Evolutionary conservation across 1,284 basidiomycete species (phyloP).

Genomic region (Schizophyllum commune): DNA sequence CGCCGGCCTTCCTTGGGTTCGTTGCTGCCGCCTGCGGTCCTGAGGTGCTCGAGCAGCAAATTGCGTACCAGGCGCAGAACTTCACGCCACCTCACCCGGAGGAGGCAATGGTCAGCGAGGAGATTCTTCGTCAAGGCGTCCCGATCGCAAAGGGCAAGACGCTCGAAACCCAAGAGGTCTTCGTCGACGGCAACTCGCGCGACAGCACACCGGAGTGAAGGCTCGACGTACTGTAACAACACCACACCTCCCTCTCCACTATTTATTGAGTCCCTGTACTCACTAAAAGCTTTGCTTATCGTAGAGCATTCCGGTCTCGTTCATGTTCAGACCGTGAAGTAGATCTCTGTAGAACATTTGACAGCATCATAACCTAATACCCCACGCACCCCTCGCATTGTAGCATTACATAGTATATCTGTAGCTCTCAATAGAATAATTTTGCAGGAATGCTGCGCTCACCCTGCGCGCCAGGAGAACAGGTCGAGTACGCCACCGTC

Average conservation of each 20-base stretch:
- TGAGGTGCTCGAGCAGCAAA: conserved; percentile 66
- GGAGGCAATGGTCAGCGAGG: conserved; percentile 37
- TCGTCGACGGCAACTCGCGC: not conserved
- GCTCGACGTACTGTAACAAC: not conserved
- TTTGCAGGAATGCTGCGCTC: not conserved
- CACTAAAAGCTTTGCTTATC: not conserved
- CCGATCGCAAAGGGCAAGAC: conserved; percentile 11
- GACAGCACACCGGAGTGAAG: not conserved
- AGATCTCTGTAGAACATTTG: not conserved
- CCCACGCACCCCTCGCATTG: not conserved
- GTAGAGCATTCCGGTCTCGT: not conserved
- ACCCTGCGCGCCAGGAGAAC: not conserved
- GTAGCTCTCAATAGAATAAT: not conserved
- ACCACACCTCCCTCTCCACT: not conserved
- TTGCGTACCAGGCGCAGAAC: conserved; percentile 48
- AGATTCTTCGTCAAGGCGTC: conserved; percentile 13
- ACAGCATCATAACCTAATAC: not conserved
- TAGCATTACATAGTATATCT: not conserved
- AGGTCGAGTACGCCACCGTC: not conserved
- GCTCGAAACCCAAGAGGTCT: not conserved
- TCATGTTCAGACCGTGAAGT: not conserved
- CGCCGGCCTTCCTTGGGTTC: conserved; percentile 95
- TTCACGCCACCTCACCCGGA: conserved; percentile 39
- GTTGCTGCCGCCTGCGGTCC: conserved; percentile 77
- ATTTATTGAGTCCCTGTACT: not conserved